Evolutionary conservation across 179 eudicot genomes (phyloP).

Genomic region (Vitellaria paradoxa): DNA sequence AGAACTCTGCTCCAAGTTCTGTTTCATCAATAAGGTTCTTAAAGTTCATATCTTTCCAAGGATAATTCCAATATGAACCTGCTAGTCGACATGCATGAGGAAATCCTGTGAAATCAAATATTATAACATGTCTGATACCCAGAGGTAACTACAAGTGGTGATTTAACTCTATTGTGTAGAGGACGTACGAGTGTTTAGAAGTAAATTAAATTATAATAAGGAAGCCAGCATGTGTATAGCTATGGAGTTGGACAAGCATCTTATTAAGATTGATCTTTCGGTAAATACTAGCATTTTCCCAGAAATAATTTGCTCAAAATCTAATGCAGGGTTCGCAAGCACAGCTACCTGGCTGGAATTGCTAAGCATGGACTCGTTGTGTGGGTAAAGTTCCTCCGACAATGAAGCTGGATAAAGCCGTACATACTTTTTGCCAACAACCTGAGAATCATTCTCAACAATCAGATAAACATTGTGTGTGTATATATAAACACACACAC

Average conservation of each 20-base stretch:
- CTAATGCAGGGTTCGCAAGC: constrained; percentile 10
- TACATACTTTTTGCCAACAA: constrained; percentile 91
- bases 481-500: background rate
- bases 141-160: background rate
- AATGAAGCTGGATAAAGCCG: constrained; percentile 84
- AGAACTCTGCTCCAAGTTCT: background rate
- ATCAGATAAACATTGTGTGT: background rate
- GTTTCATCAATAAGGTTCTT: background rate
- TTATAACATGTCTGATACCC: no score
- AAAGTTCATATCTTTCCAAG: background rate
- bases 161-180: background rate
- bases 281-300: background rate
- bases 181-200: background rate
- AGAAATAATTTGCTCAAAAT: background rate
- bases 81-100: background rate
- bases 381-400: constrained; percentile 81
- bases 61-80: background rate
- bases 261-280: background rate
- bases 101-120: constrained; percentile 1
- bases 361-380: constrained; percentile 80
- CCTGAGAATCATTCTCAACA: constrained; percentile 39
- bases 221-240: background rate
- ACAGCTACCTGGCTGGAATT: constrained; percentile 92
- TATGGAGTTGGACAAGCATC: background rate
- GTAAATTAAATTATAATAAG: background rate